Conservation (phyloP, 768 basidiomycete genomes). For the Sutorius australiensis region DNA sequence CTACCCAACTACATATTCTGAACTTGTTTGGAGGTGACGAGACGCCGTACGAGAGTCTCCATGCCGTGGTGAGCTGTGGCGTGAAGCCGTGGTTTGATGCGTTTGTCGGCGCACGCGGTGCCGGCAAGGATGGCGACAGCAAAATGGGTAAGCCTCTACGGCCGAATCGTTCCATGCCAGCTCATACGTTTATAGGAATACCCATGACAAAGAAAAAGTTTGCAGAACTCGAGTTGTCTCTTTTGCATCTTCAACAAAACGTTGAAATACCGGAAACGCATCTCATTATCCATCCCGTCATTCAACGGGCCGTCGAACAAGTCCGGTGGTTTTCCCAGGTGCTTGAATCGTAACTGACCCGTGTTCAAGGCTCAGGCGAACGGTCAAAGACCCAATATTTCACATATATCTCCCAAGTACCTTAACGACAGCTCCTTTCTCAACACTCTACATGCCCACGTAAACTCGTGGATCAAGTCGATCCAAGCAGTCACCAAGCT, state of each 20-base stretch:
- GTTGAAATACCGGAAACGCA: conserved; percentile 98
- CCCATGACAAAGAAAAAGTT: conserved; percentile 99
- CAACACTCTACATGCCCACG: conserved; percentile 88
- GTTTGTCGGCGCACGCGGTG: conserved; percentile 81
- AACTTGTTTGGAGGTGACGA: conserved; percentile 88
- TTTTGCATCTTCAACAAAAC: conserved; percentile 96
- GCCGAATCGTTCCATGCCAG: background rate
- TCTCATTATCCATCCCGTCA: conserved; percentile 84
- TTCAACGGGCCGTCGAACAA: conserved; percentile 84
- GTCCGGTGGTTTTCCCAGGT: conserved; percentile 21
- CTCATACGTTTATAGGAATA: conserved; percentile 50
- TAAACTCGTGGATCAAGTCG: conserved; percentile 97
- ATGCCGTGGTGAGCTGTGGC: conserved; percentile 90
- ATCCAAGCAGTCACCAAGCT: conserved; percentile 96
- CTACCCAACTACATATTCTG: conserved; percentile 84
- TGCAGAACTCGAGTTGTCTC: conserved; percentile 91
- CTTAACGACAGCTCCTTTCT: conserved; percentile 89
- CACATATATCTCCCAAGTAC: conserved; percentile 65
- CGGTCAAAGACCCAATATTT: conserved; percentile 67
- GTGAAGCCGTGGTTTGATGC: conserved; percentile 99
- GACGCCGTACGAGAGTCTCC: conserved; percentile 92
- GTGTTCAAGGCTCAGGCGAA: conserved; percentile 40
- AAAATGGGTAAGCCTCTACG: conserved; percentile 64
- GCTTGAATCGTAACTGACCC: conserved; percentile 30
- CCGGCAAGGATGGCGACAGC: conserved; percentile 71